phyloP scores from a whole-genome alignment of 2,329 filamentous ascomycete genomes.

The Fonsecaea multimorphosa region DNA sequence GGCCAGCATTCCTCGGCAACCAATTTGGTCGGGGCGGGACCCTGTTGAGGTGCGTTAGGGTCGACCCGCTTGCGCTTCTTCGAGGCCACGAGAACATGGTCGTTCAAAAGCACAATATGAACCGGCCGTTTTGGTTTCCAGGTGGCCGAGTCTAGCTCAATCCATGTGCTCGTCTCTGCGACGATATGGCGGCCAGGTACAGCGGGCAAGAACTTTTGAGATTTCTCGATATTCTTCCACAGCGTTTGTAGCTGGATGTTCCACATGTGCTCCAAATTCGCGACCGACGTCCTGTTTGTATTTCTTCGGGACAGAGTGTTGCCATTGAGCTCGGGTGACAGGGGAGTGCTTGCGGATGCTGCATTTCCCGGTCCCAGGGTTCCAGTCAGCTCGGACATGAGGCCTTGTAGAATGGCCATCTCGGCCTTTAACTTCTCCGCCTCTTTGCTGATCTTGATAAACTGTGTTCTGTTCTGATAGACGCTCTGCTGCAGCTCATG shows the following conservation, averaged over 20 bases:
- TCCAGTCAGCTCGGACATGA: slow-evolving; percentile 90
- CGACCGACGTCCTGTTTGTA: slow-evolving; percentile 89
- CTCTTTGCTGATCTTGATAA: slow-evolving; percentile 99
- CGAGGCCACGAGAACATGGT: slow-evolving; percentile 88
- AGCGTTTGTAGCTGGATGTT: slow-evolving; percentile 74
- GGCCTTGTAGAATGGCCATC: slow-evolving; percentile 85
- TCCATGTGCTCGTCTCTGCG: slow-evolving; percentile 90
- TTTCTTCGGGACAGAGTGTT: slow-evolving; percentile 50
- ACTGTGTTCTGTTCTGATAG: slow-evolving; percentile 95
- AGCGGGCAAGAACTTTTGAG: slow-evolving; percentile 93
- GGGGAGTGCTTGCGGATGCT: slow-evolving; percentile 52
- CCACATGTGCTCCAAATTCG: slow-evolving; percentile 72
- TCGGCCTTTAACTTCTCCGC: slow-evolving; percentile 96
- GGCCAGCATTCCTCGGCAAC: slow-evolving; percentile 96
- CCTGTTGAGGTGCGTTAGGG: slow-evolving; percentile 56
- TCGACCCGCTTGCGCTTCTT: slow-evolving; percentile 91
- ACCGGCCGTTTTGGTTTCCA: slow-evolving; percentile 92
- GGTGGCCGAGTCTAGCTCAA: slow-evolving; percentile 95
- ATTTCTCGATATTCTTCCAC: slow-evolving; percentile 97
- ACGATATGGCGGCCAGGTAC: slow-evolving; percentile 90
- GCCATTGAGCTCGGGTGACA: slow-evolving; percentile 44
- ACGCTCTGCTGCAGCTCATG: slow-evolving; percentile 92
- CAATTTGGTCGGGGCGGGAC: slow-evolving; percentile 68
- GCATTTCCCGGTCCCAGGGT: slow-evolving; percentile 57
- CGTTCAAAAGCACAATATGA: slow-evolving; percentile 90